phyloP scores from a whole-genome alignment of 2,329 filamentous ascomycete genomes.

The Stagonosporopsis rhizophila region DNA sequence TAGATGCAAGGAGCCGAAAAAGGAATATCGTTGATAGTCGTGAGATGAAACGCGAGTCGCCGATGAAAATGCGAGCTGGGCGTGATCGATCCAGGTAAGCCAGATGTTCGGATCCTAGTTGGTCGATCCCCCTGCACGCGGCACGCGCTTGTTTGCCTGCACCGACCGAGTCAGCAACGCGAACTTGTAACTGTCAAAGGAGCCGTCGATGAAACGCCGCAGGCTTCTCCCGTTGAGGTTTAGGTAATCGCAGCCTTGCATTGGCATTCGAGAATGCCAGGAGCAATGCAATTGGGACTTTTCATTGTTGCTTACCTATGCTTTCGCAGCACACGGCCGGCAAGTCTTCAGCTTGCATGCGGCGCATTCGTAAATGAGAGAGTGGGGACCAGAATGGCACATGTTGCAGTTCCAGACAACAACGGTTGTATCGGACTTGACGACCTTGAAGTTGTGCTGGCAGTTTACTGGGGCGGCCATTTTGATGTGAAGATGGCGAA shows the following conservation, averaged over 20 bases:
- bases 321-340: conserved; percentile 55
- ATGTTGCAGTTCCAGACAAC: conserved; percentile 61
- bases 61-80: conserved; percentile 24
- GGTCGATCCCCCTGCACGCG: conserved; percentile 33
- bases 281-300: background rate
- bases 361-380: conserved; percentile 59
- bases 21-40: conserved; percentile 17
- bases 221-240: conserved; percentile 3
- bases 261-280: background rate
- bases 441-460: conserved; percentile 58
- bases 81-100: conserved; percentile 19
- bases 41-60: conserved; percentile 18
- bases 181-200: conserved; percentile 24
- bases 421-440: conserved; percentile 60
- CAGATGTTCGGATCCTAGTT: conserved; percentile 24
- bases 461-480: conserved; percentile 59
- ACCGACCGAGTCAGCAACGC: conserved; percentile 33
- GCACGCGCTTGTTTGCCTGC: conserved; percentile 31
- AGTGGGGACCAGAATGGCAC: conserved; percentile 60
- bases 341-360: conserved; percentile 61
- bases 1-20: conserved; percentile 19
- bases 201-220: conserved; percentile 20
- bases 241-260: conserved; percentile 18
- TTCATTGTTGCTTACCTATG: conserved; percentile 39
- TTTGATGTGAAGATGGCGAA: conserved; percentile 19